These are phyloP conservation scores for Penicillium ochrochloron DNA, from an alignment of 495 filamentous ascomycete species.

Conservation along the genomic window DNA sequence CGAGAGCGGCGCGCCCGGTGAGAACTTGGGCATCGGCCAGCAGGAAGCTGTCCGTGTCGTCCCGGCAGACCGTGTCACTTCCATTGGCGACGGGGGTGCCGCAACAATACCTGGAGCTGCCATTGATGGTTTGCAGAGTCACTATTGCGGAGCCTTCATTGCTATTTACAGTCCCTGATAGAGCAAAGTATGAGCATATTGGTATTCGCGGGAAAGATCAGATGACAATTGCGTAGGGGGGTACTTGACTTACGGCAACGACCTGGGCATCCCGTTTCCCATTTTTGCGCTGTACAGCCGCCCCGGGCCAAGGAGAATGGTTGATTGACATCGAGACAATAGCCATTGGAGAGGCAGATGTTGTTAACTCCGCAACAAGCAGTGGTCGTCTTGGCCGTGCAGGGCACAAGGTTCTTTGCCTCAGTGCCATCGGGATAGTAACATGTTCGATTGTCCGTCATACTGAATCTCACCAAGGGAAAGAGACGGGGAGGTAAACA, in stretches of 20 bases:
- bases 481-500: neutral
- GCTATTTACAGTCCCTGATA: neutral
- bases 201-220: neutral
- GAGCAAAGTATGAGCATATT: neutral
- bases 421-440: constrained; percentile 23
- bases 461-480: constrained; percentile 8
- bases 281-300: constrained; percentile 21
- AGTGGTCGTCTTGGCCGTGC: constrained; percentile 22
- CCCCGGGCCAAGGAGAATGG: constrained; percentile 25
- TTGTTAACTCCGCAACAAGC: constrained; percentile 17
- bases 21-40: constrained; percentile 25
- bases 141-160: constrained; percentile 33
- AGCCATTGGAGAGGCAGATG: constrained; percentile 28
- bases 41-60: constrained; percentile 25
- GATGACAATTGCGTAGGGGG: neutral
- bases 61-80: constrained; percentile 25
- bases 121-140: constrained; percentile 24
- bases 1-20: constrained; percentile 27
- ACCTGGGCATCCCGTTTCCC: constrained; percentile 26
- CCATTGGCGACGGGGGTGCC: constrained; percentile 28
- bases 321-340: constrained; percentile 24
- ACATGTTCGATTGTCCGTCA: constrained; percentile 20
- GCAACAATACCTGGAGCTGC: constrained; percentile 37
- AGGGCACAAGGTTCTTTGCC: constrained; percentile 15
- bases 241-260: constrained; percentile 21